Evolutionary conservation across 805 yeast genomes (phyloP).

Genomic region (Kluyveromyces aestuarii): DNA sequence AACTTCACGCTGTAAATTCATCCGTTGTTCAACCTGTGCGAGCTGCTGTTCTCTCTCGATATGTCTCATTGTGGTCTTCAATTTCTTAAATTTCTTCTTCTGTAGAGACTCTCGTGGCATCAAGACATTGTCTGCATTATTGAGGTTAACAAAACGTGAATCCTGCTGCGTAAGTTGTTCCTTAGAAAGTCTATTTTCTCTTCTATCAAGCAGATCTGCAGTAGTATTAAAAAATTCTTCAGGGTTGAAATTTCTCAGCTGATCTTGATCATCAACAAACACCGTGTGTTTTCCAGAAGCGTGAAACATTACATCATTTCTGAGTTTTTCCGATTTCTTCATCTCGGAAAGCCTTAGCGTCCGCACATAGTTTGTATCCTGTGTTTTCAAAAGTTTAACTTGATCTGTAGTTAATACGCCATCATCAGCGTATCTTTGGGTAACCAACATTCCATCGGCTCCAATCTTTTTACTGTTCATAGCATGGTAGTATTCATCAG

Average conservation of each 20-base stretch:
- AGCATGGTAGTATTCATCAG: conserved; percentile 94
- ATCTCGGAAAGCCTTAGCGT: conserved; percentile 65
- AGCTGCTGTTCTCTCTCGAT: conserved; percentile 64
- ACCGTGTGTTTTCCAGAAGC: conserved; percentile 75
- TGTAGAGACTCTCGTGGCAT: conserved; percentile 34
- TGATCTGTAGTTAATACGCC: conserved; percentile 55
- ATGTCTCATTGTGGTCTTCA: conserved; percentile 50
- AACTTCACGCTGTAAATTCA: conserved; percentile 73
- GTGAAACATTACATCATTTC: conserved; percentile 38
- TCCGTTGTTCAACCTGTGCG: conserved; percentile 54
- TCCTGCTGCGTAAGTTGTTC: conserved; percentile 39
- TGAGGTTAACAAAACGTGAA: conserved; percentile 1
- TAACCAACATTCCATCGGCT: conserved; percentile 53
- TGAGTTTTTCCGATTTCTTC: conserved; percentile 47
- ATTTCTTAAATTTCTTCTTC: conserved; percentile 51
- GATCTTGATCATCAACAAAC: conserved; percentile 60
- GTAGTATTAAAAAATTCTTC: conserved; percentile 66
- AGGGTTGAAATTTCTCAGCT: conserved; percentile 51
- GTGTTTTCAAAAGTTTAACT: conserved; percentile 76
- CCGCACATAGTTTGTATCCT: conserved; percentile 79
- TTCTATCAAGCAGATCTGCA: conserved; percentile 45
- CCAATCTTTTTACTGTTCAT: conserved; percentile 72
- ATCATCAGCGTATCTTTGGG: conserved; percentile 52
- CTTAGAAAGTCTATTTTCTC: conserved; percentile 62
- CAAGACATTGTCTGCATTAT: conserved; percentile 19